Evolutionary conservation across 108 stramenopile species (phyloP).

Genomic region (Conticribra guillardii): DNA sequence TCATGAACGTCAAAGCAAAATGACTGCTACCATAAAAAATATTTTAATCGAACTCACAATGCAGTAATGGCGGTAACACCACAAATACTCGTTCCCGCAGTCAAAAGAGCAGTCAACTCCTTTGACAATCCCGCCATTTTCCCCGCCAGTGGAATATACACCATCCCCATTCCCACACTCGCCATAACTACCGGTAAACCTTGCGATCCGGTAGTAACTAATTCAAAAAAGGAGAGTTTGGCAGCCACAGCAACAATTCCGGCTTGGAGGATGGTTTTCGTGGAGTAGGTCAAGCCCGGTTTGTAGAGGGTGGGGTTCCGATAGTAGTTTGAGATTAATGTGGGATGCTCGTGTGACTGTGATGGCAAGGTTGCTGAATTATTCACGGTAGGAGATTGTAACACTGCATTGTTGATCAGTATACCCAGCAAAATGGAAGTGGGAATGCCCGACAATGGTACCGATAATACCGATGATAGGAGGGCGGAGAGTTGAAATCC

Average conservation of each 20-base stretch:
- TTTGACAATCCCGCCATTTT: constrained; percentile 44
- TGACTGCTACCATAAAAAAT: no score
- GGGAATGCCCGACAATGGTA: constrained; percentile 67
- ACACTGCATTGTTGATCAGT: constrained; percentile 44
- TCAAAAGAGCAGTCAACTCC: constrained; percentile 53
- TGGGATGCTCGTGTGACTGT: no score
- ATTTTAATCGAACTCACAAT: constrained; percentile 7
- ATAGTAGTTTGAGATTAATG: no score
- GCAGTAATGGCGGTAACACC: constrained; percentile 74
- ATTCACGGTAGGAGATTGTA: not conserved
- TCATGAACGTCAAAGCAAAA: not conserved
- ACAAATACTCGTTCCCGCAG: constrained; percentile 68
- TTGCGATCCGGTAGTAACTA: constrained; percentile 49
- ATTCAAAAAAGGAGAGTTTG: constrained; percentile 57
- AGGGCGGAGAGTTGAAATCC: constrained; percentile 51
- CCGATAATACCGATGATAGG: constrained; percentile 19
- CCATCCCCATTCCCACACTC: constrained; percentile 50
- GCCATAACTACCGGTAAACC: constrained; percentile 56
- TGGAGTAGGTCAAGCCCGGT: constrained; percentile 59
- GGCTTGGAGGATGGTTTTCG: constrained; percentile 59
- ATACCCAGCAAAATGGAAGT: constrained; percentile 58
- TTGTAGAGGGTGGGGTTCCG: constrained; percentile 23
- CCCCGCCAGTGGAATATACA: constrained; percentile 52
- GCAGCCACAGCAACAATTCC: constrained; percentile 69
- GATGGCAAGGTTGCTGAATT: not conserved